Conservation (phyloP, 148 eudicot species). For the Amaranthus hypochondriacus region DNA sequence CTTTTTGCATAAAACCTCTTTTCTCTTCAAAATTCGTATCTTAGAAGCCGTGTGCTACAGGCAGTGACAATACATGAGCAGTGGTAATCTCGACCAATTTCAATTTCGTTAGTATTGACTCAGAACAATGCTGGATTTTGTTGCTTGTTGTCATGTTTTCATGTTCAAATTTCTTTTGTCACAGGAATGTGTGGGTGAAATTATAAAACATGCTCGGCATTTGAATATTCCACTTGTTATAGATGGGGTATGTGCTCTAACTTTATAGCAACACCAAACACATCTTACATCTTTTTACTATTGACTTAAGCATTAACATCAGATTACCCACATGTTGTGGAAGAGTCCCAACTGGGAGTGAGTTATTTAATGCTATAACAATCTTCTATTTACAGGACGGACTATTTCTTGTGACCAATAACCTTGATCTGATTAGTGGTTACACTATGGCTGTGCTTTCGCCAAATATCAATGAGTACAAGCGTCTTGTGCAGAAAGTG, state of each 20-base stretch:
- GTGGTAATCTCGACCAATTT: neutral
- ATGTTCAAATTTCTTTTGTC: neutral
- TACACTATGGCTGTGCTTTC: constrained; percentile 89
- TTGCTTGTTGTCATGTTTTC: constrained; percentile 1
- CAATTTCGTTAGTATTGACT: neutral
- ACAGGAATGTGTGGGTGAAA: constrained; percentile 80
- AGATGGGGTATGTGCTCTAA: constrained; percentile 72
- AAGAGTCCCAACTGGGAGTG: neutral
- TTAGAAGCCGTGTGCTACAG: too few relatives aligned
- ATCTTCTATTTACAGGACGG: constrained; percentile 63
- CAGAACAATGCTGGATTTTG: neutral
- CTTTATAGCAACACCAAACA: neutral
- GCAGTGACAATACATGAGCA: neutral
- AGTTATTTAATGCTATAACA: neutral
- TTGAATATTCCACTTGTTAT: constrained; percentile 81
- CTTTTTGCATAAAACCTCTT: neutral
- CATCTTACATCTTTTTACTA: neutral
- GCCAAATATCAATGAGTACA: constrained; percentile 91
- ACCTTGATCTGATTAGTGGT: constrained; percentile 70
- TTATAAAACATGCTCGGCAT: constrained; percentile 73
- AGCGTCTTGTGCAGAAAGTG: constrained; percentile 89
- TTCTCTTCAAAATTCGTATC: neutral
- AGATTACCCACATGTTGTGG: neutral
- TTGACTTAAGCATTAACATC: neutral
- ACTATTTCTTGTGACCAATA: constrained; percentile 80